Evolutionary conservation across 148 eudicot species (phyloP), one percentile per base, ranked within the genome.

Genomic region (Nyssa sinensis): DNA sequence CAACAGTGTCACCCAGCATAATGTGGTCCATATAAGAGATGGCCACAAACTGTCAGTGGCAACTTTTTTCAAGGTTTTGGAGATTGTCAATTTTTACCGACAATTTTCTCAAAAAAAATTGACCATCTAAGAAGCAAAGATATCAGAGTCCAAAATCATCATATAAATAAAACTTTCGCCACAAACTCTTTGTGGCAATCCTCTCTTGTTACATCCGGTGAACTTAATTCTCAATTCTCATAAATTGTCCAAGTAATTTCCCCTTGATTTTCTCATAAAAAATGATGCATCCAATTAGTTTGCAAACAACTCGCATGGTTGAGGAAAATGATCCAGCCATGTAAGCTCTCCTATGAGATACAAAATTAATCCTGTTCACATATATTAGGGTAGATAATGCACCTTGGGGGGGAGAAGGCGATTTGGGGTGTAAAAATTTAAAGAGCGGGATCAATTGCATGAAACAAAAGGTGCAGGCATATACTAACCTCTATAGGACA

Each of bases 401-500:
- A n/a, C n/a, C n/a, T n/a, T n/a, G n/a, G n/a, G n/a, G n/a, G n/a
- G n/a, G 16, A 58, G 17, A 34, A 24, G 39, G 44, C 60, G 33
- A 16, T 71, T 37, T 23, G 11, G 25, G 23, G 60, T 44, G 59
- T 41, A 41, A 25, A 28, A 59, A 23, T 58, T 58, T 1, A 53
- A 32, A 47, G 44, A 47, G 53, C 9, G 28, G n/a, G 28, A 67
- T 32, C 34, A 27, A 67, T 33, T 37, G 59, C 44, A 44, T 12
- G 51, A 44, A 12, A 44, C 16, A 44, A 44, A 44, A 44, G 51
- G 16, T 44, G 12, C 19, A 44, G 51, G 17, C 16, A 44, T 19
- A 44, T 19, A 69, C 92, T 53, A 73, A 94, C 98, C 97, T 89
- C 77, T 89, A 75, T 41, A 95, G 79, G 34, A 95, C 65, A 69